Evolutionary conservation across 768 basidiomycete species (phyloP), one percentile per base, ranked within the genome.

Genomic region (Russula dissimulans): DNA sequence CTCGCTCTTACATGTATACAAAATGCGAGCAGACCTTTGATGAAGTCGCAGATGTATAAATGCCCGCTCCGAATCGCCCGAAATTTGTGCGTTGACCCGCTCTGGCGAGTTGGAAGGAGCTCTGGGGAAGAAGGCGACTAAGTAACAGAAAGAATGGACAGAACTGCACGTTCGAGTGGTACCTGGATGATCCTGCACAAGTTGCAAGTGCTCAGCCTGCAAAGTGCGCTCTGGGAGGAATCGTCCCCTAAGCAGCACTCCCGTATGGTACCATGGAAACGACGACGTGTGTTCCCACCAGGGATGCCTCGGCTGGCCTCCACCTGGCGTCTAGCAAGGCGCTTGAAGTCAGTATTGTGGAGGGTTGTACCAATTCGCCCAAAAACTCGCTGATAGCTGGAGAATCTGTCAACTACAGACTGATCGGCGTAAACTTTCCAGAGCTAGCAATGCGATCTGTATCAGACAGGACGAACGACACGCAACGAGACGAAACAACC

Each of bases 21-120:
- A 12, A 15, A 31, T 10, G 42, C 15, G 42, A 44, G 43, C 56
- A 18, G 34, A 68, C 68, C 63, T 69, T 69, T 5, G 67, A 69
- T 32, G 69, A 69, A 8, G 69, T 69, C 15, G 68, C 69, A 22
- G 69, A 69, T 15, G 67, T 69, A 56, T 69, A 69, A 44, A 69
- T 66, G 8, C 69, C 69, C 4, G 46, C 46, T 22, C 69, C 69
- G 45, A 69, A 69, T 10, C 69, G 65, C 7, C 67, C 67, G 48
- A 65, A 69, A 54, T 67, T 69, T 12, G 62, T 66, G 17, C 63
- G 45, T 34, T 60, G n/a, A 8, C 63, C 60, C 17, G 47, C 57
- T n/a, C 47, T 51, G n/a, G 63, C 60, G 7, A 67, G 54, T 42
- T 64, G 44, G 57, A 69, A 69, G 7, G 69, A 69, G 41, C 62